Percentiles rank a stretch among this genome's conserved stretches.
Conservation (phyloP, 192 early-diverging fungal genomes). For the Coemansia aciculifera region DNA sequence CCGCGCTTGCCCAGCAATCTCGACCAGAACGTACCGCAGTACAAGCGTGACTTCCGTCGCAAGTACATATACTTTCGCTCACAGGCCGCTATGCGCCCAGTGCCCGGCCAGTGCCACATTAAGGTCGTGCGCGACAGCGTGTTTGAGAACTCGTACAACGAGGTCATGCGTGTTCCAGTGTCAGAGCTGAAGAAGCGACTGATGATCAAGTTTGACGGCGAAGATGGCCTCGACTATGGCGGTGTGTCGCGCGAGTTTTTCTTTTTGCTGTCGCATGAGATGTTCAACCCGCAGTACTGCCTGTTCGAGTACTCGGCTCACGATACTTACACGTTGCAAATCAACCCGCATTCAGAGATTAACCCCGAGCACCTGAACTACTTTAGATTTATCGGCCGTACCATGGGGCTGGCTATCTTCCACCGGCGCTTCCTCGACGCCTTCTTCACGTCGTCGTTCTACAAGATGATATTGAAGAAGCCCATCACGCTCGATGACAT, state of each 20-base stretch:
- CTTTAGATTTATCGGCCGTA: conserved; percentile 97
- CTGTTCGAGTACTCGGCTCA: conserved; percentile 98
- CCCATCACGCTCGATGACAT: conserved; percentile 86
- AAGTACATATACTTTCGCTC: conserved; percentile 97
- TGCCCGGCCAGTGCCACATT: conserved; percentile 90
- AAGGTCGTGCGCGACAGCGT: conserved; percentile 85
- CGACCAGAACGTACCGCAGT: conserved; percentile 93
- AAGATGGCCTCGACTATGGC: conserved; percentile 98
- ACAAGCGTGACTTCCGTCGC: conserved; percentile 97
- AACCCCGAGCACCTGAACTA: conserved; percentile 98
- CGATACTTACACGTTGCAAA: conserved; percentile 97
- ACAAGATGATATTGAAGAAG: conserved; percentile 94
- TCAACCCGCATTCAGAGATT: conserved; percentile 92
- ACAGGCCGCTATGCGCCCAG: conserved; percentile 85
- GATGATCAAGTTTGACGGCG: conserved; percentile 99
- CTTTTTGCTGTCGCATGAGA: conserved; percentile 95
- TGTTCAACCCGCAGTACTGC: conserved; percentile 97
- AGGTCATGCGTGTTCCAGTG: conserved; percentile 90
- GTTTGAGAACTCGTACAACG: conserved; percentile 95
- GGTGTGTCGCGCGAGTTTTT: conserved; percentile 97
- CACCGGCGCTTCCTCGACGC: conserved; percentile 96
- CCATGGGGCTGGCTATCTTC: conserved; percentile 94
- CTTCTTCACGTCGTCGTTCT: conserved; percentile 94
- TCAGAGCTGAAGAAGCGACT: conserved; percentile 93
- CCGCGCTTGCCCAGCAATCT: conserved; percentile 80